Percentiles rank a stretch among this genome's conserved stretches.
Evolutionary conservation across 768 basidiomycete genomes (phyloP).

Genomic region (Gymnopilus dilepis): DNA sequence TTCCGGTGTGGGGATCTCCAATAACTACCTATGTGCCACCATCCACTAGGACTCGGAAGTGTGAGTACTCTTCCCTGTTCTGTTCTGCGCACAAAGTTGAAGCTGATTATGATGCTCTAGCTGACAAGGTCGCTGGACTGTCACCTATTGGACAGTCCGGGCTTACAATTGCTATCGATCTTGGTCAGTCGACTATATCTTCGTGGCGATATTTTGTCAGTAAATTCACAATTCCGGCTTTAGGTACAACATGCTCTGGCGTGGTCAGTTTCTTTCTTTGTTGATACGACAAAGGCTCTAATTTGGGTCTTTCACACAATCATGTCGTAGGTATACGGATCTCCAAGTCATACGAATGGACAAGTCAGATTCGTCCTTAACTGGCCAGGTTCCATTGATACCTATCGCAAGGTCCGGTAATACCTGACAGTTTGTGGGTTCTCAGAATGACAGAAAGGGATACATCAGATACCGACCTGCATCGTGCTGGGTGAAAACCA

Average conservation of each 20-base stretch:
- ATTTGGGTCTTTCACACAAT: too few relatives aligned
- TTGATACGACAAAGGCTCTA: too few relatives aligned
- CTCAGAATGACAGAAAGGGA: background rate
- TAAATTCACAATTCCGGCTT: too few relatives aligned
- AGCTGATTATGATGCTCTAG: too few relatives aligned
- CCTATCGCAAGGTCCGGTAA: background rate
- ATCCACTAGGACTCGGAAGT: too few relatives aligned
- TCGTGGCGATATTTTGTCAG: too few relatives aligned
- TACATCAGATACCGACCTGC: background rate
- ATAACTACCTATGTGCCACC: background rate
- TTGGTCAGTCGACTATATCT: background rate
- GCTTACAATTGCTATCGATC: background rate
- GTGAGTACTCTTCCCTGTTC: too few relatives aligned
- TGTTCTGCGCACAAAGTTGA: too few relatives aligned
- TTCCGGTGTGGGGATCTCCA: background rate
- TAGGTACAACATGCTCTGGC: constrained; percentile 5
- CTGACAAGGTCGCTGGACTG: too few relatives aligned
- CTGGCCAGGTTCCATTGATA: constrained; percentile 1
- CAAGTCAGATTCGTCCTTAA: background rate
- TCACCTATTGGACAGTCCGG: too few relatives aligned
- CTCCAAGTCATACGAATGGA: background rate
- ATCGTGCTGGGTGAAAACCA: background rate
- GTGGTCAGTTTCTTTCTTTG: background rate
- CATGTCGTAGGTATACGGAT: background rate
- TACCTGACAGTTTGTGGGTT: background rate